Evolutionary conservation across 2,329 filamentous ascomycete species (phyloP), one percentile per base, ranked within the genome.

Genomic region (Aspergillus calidoustus): DNA sequence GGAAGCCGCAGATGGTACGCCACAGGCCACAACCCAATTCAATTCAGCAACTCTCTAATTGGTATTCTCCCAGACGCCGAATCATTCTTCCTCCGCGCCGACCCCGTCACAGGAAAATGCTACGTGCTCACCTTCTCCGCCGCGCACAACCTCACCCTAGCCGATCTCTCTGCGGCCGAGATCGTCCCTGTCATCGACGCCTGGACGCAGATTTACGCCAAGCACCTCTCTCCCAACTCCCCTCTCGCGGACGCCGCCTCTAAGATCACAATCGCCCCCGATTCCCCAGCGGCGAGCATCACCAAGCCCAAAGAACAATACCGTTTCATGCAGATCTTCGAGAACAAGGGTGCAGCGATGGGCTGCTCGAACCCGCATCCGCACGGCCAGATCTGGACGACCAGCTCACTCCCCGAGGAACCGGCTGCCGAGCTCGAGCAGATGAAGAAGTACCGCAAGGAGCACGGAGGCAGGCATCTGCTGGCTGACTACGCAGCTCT

Each of bases 351-450:
- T 55, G 88, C 91, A 1, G 92, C 94, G 11, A 99, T 99, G 95
- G 95, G 95, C 55, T 99, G 95, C 82, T 98, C 94, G 1, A 99
- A 99, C 76, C 95, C 95, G 0, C 95, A 99, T 76, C 95, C 95
- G 0, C 95, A 99, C 79, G 94, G 95, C 62, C 95, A 99, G 77
- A 85, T 97, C 65, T 99, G 95, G 95, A 95, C 92, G 2, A 96
- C 93, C 0, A 97, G 92, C 23, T 90, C 89, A 7, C 81, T 97
- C 68, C 95, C 95, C 0, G 93, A 98, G 74, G 95, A 99, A 77
- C 92, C 92, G 0, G 86, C 85, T 1, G 86, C 90, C 47, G 95
- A 99, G 77, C 80, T 97, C 22, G 81, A 82, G 47, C 89, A 96
- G 70, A 84, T 97, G 83, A 82, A 86, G 69, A 91, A 90, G 73